These are phyloP conservation scores for Solanum microdontum DNA, from an alignment of 257 asterid species.

Conservation along the genomic window DNA sequence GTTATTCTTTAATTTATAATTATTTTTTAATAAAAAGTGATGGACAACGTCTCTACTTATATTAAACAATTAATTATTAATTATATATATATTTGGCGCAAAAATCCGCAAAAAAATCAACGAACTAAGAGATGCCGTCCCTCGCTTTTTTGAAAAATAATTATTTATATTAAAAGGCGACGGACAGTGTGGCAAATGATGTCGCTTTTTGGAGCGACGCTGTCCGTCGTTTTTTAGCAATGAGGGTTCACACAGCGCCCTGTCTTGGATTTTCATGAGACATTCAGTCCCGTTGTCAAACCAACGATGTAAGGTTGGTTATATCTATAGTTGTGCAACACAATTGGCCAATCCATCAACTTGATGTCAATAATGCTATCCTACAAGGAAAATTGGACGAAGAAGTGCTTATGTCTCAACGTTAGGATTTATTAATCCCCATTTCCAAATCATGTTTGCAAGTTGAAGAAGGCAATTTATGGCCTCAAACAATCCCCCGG, in stretches of 20 bases:
- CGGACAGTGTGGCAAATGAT: too few relatives aligned
- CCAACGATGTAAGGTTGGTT: not conserved
- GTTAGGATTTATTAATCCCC: not conserved
- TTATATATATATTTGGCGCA: too few relatives aligned
- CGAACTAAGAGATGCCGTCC: not conserved
- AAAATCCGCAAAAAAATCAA: too few relatives aligned
- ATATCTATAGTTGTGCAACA: not conserved
- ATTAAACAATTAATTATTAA: too few relatives aligned
- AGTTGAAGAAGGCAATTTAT: not conserved
- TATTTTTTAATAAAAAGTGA: too few relatives aligned
- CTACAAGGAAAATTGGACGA: not conserved
- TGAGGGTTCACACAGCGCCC: not conserved
- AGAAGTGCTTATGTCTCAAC: not conserved
- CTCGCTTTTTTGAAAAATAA: too few relatives aligned
- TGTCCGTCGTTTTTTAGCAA: too few relatives aligned
- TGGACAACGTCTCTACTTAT: too few relatives aligned
- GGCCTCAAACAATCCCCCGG: not conserved
- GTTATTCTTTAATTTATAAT: too few relatives aligned
- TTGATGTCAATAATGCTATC: not conserved
- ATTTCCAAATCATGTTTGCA: not conserved
- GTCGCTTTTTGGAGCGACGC: too few relatives aligned
- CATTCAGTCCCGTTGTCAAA: not conserved
- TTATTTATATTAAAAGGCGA: too few relatives aligned
- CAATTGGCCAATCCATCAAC: not conserved
- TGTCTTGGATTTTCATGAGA: not conserved